These are phyloP conservation scores for Crucibulum laeve DNA, from an alignment of 768 basidiomycete species.

Conservation along the genomic window DNA sequence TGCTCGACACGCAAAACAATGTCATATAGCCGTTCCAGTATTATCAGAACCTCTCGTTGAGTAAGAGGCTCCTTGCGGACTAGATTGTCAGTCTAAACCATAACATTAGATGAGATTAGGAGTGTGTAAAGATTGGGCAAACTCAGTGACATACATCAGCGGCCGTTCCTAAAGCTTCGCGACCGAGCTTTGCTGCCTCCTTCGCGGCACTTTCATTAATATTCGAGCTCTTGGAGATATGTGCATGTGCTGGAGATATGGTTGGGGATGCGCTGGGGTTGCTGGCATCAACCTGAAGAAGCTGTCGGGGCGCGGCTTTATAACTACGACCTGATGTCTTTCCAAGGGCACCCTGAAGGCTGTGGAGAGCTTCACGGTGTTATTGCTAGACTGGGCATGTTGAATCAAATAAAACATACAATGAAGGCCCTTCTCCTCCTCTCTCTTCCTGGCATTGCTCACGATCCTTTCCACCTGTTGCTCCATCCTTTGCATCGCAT, in stretches of 20 bases:
- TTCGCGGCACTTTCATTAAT: constrained; percentile 54
- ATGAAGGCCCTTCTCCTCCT: constrained; percentile 77
- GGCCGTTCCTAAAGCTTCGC: constrained; percentile 63
- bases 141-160: constrained; percentile 39
- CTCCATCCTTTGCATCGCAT: constrained; percentile 90
- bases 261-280: constrained; percentile 39
- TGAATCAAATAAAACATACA: constrained; percentile 24
- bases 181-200: constrained; percentile 73
- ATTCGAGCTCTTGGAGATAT: constrained; percentile 49
- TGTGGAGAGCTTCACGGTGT: constrained; percentile 51
- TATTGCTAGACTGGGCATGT: constrained; percentile 1
- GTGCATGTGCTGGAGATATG: constrained; percentile 37
- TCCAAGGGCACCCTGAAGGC: constrained; percentile 89
- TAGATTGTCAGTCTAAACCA: constrained; percentile 51
- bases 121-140: neutral
- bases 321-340: constrained; percentile 92
- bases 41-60: constrained; percentile 70
- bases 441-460: constrained; percentile 80
- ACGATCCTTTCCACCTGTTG: constrained; percentile 96
- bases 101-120: neutral
- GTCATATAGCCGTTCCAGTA: constrained; percentile 85
- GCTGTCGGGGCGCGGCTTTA: constrained; percentile 93
- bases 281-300: constrained; percentile 79
- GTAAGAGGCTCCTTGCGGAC: constrained; percentile 72
- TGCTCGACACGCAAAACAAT: constrained; percentile 82